phyloP scores from a whole-genome alignment of 1,284 basidiomycete species.

The Ceratobasidium sp. region DNA sequence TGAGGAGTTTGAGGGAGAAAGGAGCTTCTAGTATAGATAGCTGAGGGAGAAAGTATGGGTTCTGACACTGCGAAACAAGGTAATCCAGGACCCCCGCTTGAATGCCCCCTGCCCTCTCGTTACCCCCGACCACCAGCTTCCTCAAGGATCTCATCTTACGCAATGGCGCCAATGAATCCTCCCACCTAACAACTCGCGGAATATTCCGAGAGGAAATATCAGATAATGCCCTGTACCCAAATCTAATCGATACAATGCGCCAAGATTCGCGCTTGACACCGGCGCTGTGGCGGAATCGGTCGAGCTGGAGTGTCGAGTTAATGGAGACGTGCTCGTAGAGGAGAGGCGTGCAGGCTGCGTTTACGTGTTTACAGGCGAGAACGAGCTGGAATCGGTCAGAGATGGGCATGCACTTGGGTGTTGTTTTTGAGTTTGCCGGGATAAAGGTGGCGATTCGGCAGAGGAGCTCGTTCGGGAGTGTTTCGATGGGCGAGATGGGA shows the following conservation, averaged over 20 bases:
- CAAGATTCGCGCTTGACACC: conserved; percentile 20
- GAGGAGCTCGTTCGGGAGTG: conserved; percentile 25
- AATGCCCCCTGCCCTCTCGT: neutral
- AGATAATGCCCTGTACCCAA: conserved; percentile 12
- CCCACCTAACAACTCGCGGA: conserved; percentile 2
- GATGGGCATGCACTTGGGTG: neutral
- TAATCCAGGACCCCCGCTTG: neutral
- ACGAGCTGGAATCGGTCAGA: conserved; percentile 28
- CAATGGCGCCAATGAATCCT: neutral
- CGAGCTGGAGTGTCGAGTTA: neutral
- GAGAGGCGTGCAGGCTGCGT: conserved; percentile 16
- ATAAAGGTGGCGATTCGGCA: conserved; percentile 31
- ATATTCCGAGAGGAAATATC: neutral
- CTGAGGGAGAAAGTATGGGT: neutral
- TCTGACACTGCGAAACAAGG: neutral
- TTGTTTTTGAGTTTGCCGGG: conserved; percentile 25
- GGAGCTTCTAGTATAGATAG: conserved; percentile 15
- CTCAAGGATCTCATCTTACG: conserved; percentile 13
- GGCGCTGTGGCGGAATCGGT: conserved; percentile 9
- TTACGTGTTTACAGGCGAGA: neutral
- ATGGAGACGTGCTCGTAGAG: conserved; percentile 31
- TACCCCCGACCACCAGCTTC: conserved; percentile 6
- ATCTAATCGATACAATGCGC: conserved; percentile 1
- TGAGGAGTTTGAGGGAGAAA: neutral
- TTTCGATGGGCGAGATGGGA: neutral